Evolutionary conservation across 1,284 basidiomycete species (phyloP), one percentile per base, ranked within the genome.

Genomic region (Cryptococcus sp.): DNA sequence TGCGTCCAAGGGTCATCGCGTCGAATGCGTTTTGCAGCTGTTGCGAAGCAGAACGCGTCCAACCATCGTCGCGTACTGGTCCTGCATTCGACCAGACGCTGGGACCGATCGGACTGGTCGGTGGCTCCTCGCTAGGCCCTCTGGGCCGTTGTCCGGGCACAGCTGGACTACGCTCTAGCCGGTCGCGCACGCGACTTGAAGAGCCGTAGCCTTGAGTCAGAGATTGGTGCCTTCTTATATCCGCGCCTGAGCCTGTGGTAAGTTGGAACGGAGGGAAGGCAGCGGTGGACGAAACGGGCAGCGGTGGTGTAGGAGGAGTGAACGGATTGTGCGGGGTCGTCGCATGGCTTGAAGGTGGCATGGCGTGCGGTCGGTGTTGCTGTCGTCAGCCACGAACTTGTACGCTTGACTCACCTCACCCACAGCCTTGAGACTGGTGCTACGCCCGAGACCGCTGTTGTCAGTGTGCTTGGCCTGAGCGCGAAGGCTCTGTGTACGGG

Each of bases 161-260:
- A 11, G 72, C 72, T 45, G 75, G 72, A 45, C 69, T 73, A 4
- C 71, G 69, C 47, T 76, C 74, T 15, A 75, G 64, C 15, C 73
- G 64, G 27, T 74, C 75, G 5, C 70, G 69, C 7, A 71, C 70
- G 22, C 73, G 63, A 42, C 57, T 65, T 11, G 66, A 68, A 8
- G 68, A 61, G 10, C 73, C 73, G 49, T 76, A 77, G 5, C 70
- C 73, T 42, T 74, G 66, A 6, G 70, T 76, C 47, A 79, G 67
- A n/a, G 70, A 73, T 58, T 78, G 76, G 64, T 78, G 76, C 11
- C 78, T 72, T 55, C 69, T 71, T 47, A 79, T 56, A 53, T 75
- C 73, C 10, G 69, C 63, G 25, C 62, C 68, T 47, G 16, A 58
- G 57, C 15, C 40, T 52, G 41, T 47, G 11, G 25, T 25, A n/a